Evolutionary conservation across 495 filamentous ascomycete species (phyloP), one percentile per base, ranked within the genome.

Genomic region (Penicillium canariense): DNA sequence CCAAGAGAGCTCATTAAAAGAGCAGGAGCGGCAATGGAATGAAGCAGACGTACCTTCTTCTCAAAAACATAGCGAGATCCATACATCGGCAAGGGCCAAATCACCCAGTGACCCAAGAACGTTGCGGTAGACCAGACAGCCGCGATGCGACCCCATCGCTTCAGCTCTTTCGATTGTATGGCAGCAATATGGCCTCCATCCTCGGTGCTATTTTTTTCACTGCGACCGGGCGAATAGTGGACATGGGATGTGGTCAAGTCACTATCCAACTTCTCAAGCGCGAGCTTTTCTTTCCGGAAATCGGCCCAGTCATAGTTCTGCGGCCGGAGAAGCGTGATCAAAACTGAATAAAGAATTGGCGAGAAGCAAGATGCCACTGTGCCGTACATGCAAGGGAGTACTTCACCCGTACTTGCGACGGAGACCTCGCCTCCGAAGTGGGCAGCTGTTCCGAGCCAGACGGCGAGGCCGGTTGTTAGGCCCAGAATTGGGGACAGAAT

Each of bases 361-460:
- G 73, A 75, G 52, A 68, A 61, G 15, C 63, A 66, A 7, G 67
- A 76, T 3, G 67, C 68, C 7, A 79, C 69, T 5, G 69, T 76
- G 5, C 77, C 77, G 20, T 73, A 76, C 2, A 79, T 57, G 44
- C 70, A 74, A 20, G 78, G 77, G 0, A 77, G 55, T 14, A 69
- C 68, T 34, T 71, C 52, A 7, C 77, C 76, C 0, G 76, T 78
- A 5, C 78, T 68, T 0, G 70, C 60, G 31, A 83, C 73, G n/a
- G 71, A 71, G 22, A 82, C 68, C 10, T 58, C 64, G 3, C 77
- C 78, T 14, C 71, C 68, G 17, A 74, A 76, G 9, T 59, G 62
- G 43, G 68, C 63, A 0, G 78, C 72, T 18, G 72, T 74, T 4
- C 67, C 69, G 2, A 83, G 72, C 76, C 79, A 82, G 20, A 71